phyloP scores from a whole-genome alignment of 2,329 filamentous ascomycete genomes.

The Colletotrichum simmondsii region DNA sequence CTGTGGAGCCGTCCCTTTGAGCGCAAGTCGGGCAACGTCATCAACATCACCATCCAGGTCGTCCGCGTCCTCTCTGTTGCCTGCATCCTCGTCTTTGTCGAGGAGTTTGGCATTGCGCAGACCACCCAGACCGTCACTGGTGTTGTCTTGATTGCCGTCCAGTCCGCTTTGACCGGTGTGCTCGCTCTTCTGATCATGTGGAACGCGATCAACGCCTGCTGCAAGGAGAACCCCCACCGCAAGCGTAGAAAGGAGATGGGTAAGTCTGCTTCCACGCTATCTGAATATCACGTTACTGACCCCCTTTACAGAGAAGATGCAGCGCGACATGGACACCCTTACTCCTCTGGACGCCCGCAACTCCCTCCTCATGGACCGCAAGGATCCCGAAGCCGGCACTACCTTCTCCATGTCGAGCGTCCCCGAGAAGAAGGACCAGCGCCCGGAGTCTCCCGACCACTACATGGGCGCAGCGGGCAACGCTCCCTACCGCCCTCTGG shows the following conservation, averaged over 20 bases:
- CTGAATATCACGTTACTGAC: slow-evolving; percentile 40
- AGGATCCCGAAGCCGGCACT: slow-evolving; percentile 45
- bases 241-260: slow-evolving; percentile 89
- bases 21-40: slow-evolving; percentile 86
- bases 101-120: slow-evolving; percentile 88
- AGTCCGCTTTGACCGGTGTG: slow-evolving; percentile 83
- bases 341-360: slow-evolving; percentile 90
- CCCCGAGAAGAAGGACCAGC: slow-evolving; percentile 43
- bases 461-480: slow-evolving; percentile 38
- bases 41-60: slow-evolving; percentile 92
- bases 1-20: slow-evolving; percentile 89
- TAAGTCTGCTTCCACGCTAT: slow-evolving; percentile 58
- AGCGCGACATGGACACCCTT: slow-evolving; percentile 82
- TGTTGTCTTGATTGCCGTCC: slow-evolving; percentile 91
- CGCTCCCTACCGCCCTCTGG: slow-evolving; percentile 49
- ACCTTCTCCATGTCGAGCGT: slow-evolving; percentile 54
- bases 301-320: slow-evolving; percentile 72
- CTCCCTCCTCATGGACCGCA: slow-evolving; percentile 79
- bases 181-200: slow-evolving; percentile 89
- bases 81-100: slow-evolving; percentile 92
- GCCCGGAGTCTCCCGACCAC: slow-evolving; percentile 47
- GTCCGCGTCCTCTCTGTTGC: slow-evolving; percentile 89
- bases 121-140: slow-evolving; percentile 95
- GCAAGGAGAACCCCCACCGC: slow-evolving; percentile 90
- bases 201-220: slow-evolving; percentile 86